Conservation (phyloP, 352 stramenopile species). For the Pythium plurisporium region DNA sequence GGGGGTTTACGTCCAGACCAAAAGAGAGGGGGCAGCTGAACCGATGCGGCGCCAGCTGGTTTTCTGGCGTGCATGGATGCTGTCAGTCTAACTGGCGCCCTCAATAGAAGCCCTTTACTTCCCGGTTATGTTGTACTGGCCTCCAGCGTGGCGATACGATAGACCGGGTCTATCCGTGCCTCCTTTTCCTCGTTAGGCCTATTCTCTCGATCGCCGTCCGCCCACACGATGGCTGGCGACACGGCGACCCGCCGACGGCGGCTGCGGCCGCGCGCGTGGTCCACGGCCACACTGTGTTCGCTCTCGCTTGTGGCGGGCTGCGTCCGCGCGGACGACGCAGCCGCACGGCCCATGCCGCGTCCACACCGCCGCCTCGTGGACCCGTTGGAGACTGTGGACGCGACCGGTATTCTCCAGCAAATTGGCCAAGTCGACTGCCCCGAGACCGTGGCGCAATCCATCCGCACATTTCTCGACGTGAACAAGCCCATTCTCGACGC, state of each 20-base stretch:
- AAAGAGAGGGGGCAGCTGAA: not conserved
- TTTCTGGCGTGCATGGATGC: not conserved
- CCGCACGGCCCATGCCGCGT: not conserved
- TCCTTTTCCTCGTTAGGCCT: no score
- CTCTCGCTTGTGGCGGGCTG: not conserved
- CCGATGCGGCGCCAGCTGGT: not conserved
- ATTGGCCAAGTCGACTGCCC: constrained; percentile 18
- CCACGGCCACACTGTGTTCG: not conserved
- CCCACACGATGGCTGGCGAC: no score
- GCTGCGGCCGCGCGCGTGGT: not conserved
- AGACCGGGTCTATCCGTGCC: no score
- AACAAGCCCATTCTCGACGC: constrained; percentile 24
- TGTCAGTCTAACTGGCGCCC: no score
- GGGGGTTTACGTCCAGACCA: not conserved
- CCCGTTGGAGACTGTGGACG: not conserved
- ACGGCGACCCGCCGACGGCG: not conserved
- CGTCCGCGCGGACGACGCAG: not conserved
- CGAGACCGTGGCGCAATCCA: not conserved
- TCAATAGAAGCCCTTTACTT: no score
- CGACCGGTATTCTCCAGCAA: constrained; percentile 8
- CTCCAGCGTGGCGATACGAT: no score
- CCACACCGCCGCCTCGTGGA: not conserved
- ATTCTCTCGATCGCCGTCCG: no score
- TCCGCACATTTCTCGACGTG: constrained; percentile 18
- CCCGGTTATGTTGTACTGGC: no score